phyloP scores from a whole-genome alignment of 1,284 basidiomycete genomes.

The Apiotrichum gracile region DNA sequence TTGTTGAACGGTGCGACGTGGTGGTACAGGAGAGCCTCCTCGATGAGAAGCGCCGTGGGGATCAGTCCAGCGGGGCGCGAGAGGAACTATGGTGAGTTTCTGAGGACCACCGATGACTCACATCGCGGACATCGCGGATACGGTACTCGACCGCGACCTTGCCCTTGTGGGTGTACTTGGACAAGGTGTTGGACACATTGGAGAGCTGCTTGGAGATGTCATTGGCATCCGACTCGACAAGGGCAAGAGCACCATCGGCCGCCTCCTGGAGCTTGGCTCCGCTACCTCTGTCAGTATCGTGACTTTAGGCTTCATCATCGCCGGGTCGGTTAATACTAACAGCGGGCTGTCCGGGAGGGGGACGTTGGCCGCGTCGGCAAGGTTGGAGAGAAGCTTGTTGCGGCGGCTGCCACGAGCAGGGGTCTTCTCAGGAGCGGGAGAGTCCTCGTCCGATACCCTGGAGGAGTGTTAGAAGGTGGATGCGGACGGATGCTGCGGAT shows the following conservation, averaged over 20 bases:
- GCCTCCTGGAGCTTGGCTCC: slow-evolving; percentile 3
- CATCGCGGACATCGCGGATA: slow-evolving; percentile 24
- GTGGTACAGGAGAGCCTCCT: slow-evolving; percentile 30
- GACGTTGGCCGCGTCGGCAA: slow-evolving; percentile 35
- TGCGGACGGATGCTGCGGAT: background rate
- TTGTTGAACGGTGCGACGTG: slow-evolving; percentile 37
- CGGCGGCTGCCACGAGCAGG: slow-evolving; percentile 21
- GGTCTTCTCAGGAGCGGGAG: slow-evolving; percentile 21
- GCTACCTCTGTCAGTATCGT: background rate
- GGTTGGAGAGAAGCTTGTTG: slow-evolving; percentile 28
- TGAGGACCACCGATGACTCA: background rate
- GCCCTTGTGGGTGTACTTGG: slow-evolving; percentile 15
- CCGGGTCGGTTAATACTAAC: slow-evolving; percentile 26
- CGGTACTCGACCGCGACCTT: slow-evolving; percentile 14
- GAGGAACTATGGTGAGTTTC: slow-evolving; percentile 20
- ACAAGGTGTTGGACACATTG: slow-evolving; percentile 5
- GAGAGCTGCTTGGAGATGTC: slow-evolving; percentile 10
- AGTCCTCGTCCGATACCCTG: slow-evolving; percentile 12
- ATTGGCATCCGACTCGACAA: slow-evolving; percentile 17
- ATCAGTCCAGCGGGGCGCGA: slow-evolving; percentile 32
- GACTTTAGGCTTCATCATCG: no score
- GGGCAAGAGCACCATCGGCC: slow-evolving; percentile 12
- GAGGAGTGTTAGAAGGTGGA: background rate
- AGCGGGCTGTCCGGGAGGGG: slow-evolving; percentile 37
- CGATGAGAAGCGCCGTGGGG: slow-evolving; percentile 24